Conservation (phyloP, 163 green algal genomes). For the Scenedesmus sp. region DNA sequence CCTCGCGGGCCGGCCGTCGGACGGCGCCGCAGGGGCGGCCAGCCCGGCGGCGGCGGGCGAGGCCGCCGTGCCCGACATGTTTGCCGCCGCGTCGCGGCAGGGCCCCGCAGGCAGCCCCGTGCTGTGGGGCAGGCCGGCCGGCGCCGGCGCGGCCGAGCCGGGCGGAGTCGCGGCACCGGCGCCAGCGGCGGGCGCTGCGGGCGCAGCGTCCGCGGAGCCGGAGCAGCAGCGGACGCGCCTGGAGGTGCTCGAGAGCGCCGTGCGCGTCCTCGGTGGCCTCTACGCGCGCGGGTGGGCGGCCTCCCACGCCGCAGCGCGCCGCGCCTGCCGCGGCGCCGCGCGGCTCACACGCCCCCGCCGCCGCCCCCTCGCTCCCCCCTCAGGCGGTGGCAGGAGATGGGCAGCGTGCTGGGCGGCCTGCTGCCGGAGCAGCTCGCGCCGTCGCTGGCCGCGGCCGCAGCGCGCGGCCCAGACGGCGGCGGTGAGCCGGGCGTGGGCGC, state of each 20-base stretch:
- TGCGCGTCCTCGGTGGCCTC: conserved; percentile 7
- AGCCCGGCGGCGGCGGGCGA: background rate
- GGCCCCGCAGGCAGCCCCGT: background rate
- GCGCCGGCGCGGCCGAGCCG: too few relatives aligned
- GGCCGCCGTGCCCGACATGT: background rate
- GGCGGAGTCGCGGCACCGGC: background rate
- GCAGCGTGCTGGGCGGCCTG: conserved; percentile 25
- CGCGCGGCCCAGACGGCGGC: background rate
- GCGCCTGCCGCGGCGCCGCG: background rate
- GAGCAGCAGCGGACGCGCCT: conserved; percentile 16
- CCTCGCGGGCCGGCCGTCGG: background rate
- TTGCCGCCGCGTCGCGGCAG: background rate
- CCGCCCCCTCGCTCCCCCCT: background rate
- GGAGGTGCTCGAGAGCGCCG: conserved; percentile 19
- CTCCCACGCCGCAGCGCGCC: too few relatives aligned
- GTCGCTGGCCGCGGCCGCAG: background rate
- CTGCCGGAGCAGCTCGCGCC: background rate
- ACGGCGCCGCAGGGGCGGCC: background rate
- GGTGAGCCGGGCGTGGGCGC: background rate
- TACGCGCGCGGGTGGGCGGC: conserved; percentile 17
- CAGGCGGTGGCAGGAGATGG: conserved; percentile 47
- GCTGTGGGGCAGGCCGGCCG: background rate
- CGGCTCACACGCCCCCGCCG: background rate
- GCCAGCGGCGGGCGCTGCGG: background rate
- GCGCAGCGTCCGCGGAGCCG: background rate